phyloP scores from a whole-genome alignment of 257 asterid genomes.

The Lycium barbarum region DNA sequence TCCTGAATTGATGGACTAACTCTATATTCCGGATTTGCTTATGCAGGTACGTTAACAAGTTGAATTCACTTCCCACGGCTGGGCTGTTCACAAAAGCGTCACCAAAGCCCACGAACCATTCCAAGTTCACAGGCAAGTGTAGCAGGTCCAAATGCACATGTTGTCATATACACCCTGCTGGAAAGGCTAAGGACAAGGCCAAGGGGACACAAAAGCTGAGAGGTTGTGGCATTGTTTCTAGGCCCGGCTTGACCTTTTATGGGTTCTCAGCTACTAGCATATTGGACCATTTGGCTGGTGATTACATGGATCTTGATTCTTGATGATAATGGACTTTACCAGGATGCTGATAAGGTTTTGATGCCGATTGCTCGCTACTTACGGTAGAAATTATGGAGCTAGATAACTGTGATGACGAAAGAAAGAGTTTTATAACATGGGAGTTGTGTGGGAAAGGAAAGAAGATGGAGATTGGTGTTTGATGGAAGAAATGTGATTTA shows the following conservation, averaged over 20 bases:
- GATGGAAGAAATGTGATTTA: conserved; percentile 51
- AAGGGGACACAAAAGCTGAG: conserved; percentile 59
- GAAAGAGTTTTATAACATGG: conserved; percentile 42
- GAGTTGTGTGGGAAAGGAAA: conserved; percentile 37
- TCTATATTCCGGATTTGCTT: background rate
- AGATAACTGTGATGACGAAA: conserved; percentile 17
- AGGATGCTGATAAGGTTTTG: background rate
- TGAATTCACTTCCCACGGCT: conserved; percentile 53
- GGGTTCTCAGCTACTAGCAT: conserved; percentile 65
- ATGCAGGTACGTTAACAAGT: background rate
- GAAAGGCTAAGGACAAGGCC: conserved; percentile 65
- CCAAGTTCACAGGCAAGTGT: conserved; percentile 82
- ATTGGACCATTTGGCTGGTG: conserved; percentile 59
- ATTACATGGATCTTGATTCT: background rate
- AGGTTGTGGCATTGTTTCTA: conserved; percentile 39
- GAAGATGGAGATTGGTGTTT: conserved; percentile 77
- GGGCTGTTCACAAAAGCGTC: conserved; percentile 63
- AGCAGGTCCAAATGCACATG: conserved; percentile 55
- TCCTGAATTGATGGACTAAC: background rate
- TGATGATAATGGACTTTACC: conserved; percentile 27
- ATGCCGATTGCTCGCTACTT: background rate
- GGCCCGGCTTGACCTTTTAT: conserved; percentile 45
- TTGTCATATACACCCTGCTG: conserved; percentile 59
- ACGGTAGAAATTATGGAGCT: background rate
- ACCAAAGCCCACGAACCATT: conserved; percentile 81